Evolutionary conservation across 139 green algal species (phyloP).

Genomic region (Parachlorella kessleri): DNA sequence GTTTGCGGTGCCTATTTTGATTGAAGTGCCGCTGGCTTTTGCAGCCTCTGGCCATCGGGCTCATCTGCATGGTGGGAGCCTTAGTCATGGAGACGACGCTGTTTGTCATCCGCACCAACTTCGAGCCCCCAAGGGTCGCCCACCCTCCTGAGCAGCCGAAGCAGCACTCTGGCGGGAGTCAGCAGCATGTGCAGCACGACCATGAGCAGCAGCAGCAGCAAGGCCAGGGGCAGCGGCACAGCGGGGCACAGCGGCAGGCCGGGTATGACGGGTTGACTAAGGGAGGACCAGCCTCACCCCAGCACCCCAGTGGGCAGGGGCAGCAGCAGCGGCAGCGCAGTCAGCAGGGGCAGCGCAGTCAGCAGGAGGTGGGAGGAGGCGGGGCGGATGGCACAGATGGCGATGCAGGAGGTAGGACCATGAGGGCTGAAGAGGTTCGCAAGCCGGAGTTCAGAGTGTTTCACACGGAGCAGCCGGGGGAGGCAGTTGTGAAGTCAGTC

Average conservation of each 20-base stretch:
- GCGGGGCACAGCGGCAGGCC: background rate
- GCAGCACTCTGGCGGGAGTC: background rate
- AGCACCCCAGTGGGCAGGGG: no score
- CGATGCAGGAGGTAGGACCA: no score
- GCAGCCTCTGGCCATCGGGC: slow-evolving; percentile 53
- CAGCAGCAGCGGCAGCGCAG: background rate
- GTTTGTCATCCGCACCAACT: slow-evolving; percentile 66
- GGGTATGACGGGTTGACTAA: no score
- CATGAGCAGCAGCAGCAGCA: background rate
- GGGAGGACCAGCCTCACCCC: no score
- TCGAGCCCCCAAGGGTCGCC: background rate
- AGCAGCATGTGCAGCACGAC: background rate
- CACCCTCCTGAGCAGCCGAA: slow-evolving; percentile 5
- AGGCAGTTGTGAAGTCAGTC: background rate
- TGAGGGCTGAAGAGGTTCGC: no score
- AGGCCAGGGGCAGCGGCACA: background rate
- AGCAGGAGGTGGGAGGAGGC: background rate
- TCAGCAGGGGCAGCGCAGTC: background rate
- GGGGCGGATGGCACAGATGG: background rate
- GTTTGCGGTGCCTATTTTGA: no score
- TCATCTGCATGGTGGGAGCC: slow-evolving; percentile 48
- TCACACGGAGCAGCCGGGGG: no score
- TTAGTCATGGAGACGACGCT: slow-evolving; percentile 72
- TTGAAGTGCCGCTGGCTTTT: no score
- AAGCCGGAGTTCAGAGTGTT: no score